Evolutionary conservation across 306 rosid species (phyloP), one percentile per base, ranked within the genome.

Genomic region (Canavalia gladiata): DNA sequence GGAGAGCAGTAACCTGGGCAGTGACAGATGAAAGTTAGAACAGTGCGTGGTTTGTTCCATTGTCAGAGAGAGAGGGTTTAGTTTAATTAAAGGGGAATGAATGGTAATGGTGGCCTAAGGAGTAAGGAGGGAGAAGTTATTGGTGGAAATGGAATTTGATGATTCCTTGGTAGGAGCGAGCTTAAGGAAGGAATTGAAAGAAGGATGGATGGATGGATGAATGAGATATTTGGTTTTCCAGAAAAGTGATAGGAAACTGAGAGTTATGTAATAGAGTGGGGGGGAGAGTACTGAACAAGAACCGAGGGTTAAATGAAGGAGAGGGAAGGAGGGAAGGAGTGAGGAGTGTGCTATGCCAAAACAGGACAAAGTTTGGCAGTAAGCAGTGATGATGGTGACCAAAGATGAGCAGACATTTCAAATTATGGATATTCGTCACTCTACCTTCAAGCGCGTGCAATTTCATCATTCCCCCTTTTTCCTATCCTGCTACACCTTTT

Each of bases 361-460:
- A 84, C 78, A 87, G 90, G 95, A 92, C 97, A 92, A 82, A 92
- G 87, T 87, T 88, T 84, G 90, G 94, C 97, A 92, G 94, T 30
- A 80, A 82, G 68, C 91, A 87, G 90, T 81, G 73, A 81, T 86
- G 97, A 92, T 88, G 87, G 90, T 87, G 97, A 91, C 96, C 92
- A 88, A 81, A 84, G 90, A 82, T 82, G 68, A 77, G 52, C 84
- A 80, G 85, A 80, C 81, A 79, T 62, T 45, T 72, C 70, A 67
- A 67, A 65, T 56, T 64, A 46, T 67, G 2, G 8, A 12, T 77
- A 9, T 60, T 58, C 68, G 1, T 64, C 82, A 87, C 90, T 81
- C 84, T 49, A 68, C 50, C 68, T 66, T 34, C 43, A 0, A 31
- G 88, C 92, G 89, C 94, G 90, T 88, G 76, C 8, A 1, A 0